Percentiles rank a stretch among this genome's conserved stretches.
phyloP scores from a whole-genome alignment of 768 basidiomycete species.

The Russula griseocarnosa region DNA sequence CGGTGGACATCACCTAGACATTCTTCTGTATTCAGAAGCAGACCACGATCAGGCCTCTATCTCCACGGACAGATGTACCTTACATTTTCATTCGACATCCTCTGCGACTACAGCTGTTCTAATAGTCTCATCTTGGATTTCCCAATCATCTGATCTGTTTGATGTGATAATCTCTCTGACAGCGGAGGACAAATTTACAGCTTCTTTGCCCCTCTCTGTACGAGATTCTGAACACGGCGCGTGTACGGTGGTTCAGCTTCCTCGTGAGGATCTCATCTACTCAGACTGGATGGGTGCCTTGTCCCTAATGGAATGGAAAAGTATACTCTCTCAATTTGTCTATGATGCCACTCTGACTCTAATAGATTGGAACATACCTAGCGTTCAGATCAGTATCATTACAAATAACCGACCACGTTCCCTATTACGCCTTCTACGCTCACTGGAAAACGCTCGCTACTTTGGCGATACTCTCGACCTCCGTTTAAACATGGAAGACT shows the following conservation, averaged over 20 bases:
- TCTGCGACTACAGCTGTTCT: slow-evolving; percentile 3
- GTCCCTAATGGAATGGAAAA: slow-evolving; percentile 52
- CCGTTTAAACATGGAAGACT: slow-evolving; percentile 73
- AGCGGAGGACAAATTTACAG: slow-evolving; percentile 8
- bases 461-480: slow-evolving; percentile 66
- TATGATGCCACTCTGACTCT: slow-evolving; percentile 25
- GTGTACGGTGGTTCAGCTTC: slow-evolving; percentile 43
- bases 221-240: slow-evolving; percentile 11
- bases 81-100: slow-evolving; percentile 9
- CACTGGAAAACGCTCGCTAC: slow-evolving; percentile 54
- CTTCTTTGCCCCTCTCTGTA: slow-evolving; percentile 9
- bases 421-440: slow-evolving; percentile 59
- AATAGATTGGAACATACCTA: slow-evolving; percentile 71
- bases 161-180: slow-evolving; percentile 25
- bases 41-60: slow-evolving; percentile 14
- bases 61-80: slow-evolving; percentile 17
- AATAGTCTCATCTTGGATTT: slow-evolving; percentile 26
- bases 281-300: slow-evolving; percentile 62
- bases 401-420: slow-evolving; percentile 75
- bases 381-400: slow-evolving; percentile 66
- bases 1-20: slow-evolving; percentile 21
- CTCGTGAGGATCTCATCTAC: slow-evolving; percentile 46
- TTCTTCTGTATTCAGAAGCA: slow-evolving; percentile 23
- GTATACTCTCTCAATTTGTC: slow-evolving; percentile 37
- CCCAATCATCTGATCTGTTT: slow-evolving; percentile 26